Percentiles rank a stretch among this genome's conserved stretches.
phyloP scores from a whole-genome alignment of 2,329 filamentous ascomycete genomes.

The Chalaropsis ovoidea region DNA sequence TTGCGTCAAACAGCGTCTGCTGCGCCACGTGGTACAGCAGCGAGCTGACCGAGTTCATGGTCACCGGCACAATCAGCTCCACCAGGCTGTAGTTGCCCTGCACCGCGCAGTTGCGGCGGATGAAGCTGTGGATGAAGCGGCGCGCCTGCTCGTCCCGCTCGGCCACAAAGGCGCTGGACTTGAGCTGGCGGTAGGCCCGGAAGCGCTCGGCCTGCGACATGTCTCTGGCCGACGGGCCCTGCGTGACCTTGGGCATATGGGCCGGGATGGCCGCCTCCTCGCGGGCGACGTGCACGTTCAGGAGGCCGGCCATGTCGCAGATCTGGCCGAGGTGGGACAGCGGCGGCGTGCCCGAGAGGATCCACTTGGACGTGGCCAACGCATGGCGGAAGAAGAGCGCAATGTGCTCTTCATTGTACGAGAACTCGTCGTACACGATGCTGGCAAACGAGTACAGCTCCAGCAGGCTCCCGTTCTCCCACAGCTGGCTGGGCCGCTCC shows the following conservation, averaged over 20 bases:
- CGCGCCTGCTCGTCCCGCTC: constrained; percentile 33
- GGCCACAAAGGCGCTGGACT: constrained; percentile 32
- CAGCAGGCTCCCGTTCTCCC: constrained; percentile 28
- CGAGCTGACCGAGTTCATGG: constrained; percentile 29
- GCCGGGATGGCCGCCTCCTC: constrained; percentile 31
- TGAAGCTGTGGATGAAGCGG: constrained; percentile 31
- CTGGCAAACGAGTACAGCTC: constrained; percentile 35
- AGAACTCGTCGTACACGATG: constrained; percentile 38
- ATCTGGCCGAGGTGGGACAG: constrained; percentile 33
- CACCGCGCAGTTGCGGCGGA: constrained; percentile 32
- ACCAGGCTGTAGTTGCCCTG: constrained; percentile 27
- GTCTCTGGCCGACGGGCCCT: constrained; percentile 30
- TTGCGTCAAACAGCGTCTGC: constrained; percentile 29
- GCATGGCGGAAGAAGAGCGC: constrained; percentile 32
- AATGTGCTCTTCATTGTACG: constrained; percentile 33
- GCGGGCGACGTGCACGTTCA: constrained; percentile 36
- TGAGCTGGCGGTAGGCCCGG: constrained; percentile 31
- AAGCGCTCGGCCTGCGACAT: constrained; percentile 33
- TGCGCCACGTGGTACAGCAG: constrained; percentile 31
- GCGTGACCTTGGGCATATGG: constrained; percentile 33
- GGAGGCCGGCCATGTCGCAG: constrained; percentile 32
- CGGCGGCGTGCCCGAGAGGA: constrained; percentile 38
- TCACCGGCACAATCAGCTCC: constrained; percentile 28
- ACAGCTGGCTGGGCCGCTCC: not conserved
- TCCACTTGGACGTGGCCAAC: constrained; percentile 35